Conservation (phyloP, 352 stramenopile species). For the Phytophthora fragariae region DNA sequence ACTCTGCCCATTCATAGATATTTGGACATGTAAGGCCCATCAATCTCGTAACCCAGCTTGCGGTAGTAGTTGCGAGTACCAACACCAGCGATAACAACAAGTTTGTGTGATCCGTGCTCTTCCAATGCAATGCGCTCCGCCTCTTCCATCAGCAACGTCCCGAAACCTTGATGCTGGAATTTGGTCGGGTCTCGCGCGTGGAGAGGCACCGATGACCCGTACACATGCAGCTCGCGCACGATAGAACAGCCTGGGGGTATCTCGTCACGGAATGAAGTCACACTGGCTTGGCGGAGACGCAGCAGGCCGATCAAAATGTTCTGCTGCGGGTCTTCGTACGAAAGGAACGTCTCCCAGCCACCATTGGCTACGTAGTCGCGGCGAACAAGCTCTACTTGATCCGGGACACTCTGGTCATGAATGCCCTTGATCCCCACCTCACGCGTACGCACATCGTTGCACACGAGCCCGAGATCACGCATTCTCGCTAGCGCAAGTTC, state of each 20-base stretch:
- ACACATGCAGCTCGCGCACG: conserved; percentile 95
- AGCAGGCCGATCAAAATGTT: conserved; percentile 97
- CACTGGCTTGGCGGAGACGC: conserved; percentile 91
- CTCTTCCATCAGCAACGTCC: conserved; percentile 97
- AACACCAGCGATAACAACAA: conserved; percentile 97
- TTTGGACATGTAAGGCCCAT: conserved; percentile 98
- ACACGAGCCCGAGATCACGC: conserved; percentile 92
- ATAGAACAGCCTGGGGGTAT: conserved; percentile 73
- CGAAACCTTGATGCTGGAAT: conserved; percentile 98
- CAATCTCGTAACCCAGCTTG: conserved; percentile 97
- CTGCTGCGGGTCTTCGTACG: conserved; percentile 96
- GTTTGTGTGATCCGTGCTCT: conserved; percentile 95
- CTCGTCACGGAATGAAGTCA: conserved; percentile 85
- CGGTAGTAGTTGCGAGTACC: conserved; percentile 97
- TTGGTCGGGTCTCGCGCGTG: conserved; percentile 94
- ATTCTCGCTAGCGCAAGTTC: conserved; percentile 94
- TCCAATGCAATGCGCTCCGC: conserved; percentile 96
- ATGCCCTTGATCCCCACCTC: conserved; percentile 98
- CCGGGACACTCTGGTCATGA: conserved; percentile 92
- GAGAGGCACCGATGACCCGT: conserved; percentile 96
- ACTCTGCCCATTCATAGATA: conserved; percentile 57
- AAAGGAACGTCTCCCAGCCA: conserved; percentile 97
- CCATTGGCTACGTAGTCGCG: conserved; percentile 96
- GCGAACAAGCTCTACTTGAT: conserved; percentile 97
- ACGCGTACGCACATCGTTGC: conserved; percentile 95